Conservation (phyloP, 208 protist species). For the Crithidia bombi region DNA sequence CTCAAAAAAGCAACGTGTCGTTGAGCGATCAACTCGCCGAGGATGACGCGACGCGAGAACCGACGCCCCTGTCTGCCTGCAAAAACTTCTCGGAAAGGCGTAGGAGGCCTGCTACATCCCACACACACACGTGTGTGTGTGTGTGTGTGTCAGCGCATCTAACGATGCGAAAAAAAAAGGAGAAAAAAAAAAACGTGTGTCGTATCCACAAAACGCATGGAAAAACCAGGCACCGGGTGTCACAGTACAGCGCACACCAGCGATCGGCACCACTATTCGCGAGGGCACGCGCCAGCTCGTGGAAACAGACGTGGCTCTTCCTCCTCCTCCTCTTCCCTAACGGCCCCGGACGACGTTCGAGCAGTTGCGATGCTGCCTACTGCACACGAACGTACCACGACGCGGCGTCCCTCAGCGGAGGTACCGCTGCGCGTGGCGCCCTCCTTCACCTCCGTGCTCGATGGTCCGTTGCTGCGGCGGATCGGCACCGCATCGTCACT, state of each 20-base stretch:
- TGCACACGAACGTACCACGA: slow-evolving; percentile 23
- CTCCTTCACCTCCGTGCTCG: slow-evolving; percentile 23
- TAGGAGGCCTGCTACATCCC: no score
- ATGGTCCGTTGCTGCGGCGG: neutral
- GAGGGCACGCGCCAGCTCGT: neutral
- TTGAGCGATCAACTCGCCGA: no score
- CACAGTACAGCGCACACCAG: no score
- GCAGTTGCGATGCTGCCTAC: slow-evolving; percentile 29
- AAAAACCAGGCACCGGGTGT: no score
- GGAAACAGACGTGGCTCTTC: slow-evolving; percentile 32
- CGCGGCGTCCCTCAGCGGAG: slow-evolving; percentile 1
- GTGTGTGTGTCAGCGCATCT: no score
- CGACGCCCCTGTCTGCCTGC: no score
- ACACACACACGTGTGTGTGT: no score
- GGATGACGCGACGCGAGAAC: no score
- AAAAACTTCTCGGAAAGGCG: no score
- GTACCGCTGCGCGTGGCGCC: slow-evolving; percentile 3
- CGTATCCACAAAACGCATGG: no score
- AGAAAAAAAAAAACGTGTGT: neutral
- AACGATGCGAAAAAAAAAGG: no score
- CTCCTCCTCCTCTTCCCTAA: slow-evolving; percentile 26
- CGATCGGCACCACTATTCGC: slow-evolving; percentile 1
- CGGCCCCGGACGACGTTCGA: neutral
- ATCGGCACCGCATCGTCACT: neutral
- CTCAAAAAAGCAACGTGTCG: no score